Evolutionary conservation across 441 rosid species (phyloP), one percentile per base, ranked within the genome.

Genomic region (Erysimum cheiri): DNA sequence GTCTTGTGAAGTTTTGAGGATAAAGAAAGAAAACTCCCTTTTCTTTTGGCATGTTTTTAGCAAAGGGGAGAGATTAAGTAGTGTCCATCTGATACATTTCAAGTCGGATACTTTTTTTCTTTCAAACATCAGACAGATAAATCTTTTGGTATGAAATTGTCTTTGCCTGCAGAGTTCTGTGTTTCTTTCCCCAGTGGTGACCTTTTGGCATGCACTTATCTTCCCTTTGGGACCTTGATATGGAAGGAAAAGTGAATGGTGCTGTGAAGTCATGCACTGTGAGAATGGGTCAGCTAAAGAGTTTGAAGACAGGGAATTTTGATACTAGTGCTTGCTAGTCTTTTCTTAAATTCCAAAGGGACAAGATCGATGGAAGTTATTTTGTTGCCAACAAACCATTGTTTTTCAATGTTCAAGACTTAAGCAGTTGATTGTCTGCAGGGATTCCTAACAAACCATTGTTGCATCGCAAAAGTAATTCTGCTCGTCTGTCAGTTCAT

Each of bases 231-330:
- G 83, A 72, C 54, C 72, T 90, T 26, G 73, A 85, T 74, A 82
- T 95, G 93, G 86, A 77, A 75, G 91, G 94, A 53, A 95, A 95
- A 85, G 95, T 90, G 49, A 88, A 85, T 58, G 97, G 96, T 24
- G 99, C 98, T 13, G 72, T 82, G 73, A 85, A 85, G 74, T 73
- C 83, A 14, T 95, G 98, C 70, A 79, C 92, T 26, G 85, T 93
- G 70, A 88, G 80, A 60, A 70, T 90, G 70, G 89, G 91, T 71
- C 90, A 82, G 80, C 86, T 91, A 60, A 73, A 57, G 70, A 81
- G 77, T 67, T 82, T 89, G 73, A 83, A 83, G 39, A 77, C 76
- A 69, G 77, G 77, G 57, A 79, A 31, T 62, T 81, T 81, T 40
- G 73, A 85, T 60, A 64, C 74, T 64, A 80, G 71, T 44, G 85